A percentile compares a stretch with the other conserved stretches of the same genome.
Evolutionary conservation across 2,329 filamentous ascomycete species (phyloP).

Genomic region (Alternaria postmessia): DNA sequence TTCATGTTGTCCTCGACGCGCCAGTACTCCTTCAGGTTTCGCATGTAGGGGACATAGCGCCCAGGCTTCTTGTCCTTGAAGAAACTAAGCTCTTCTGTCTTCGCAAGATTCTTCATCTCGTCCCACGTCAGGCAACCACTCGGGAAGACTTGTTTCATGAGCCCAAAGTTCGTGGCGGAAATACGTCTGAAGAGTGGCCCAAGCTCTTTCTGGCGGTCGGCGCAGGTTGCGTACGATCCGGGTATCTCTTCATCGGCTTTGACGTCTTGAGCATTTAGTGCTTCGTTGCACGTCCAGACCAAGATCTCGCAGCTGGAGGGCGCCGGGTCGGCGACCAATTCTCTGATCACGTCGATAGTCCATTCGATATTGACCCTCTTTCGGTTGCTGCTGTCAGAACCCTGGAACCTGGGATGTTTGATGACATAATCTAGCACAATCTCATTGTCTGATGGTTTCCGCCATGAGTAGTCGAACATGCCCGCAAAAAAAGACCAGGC

Average conservation of each 20-base stretch:
- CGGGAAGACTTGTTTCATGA: not conserved
- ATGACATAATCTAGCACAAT: not conserved
- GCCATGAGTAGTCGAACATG: not conserved
- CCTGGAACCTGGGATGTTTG: not conserved
- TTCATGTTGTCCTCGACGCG: not conserved
- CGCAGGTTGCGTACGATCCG: not conserved
- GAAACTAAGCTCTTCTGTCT: not conserved
- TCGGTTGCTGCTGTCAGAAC: not conserved
- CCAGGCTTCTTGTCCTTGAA: not conserved
- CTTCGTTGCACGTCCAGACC: not conserved
- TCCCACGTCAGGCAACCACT: conserved; percentile 1
- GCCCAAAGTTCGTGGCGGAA: not conserved
- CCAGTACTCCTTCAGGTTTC: not conserved
- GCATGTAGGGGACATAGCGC: not conserved
- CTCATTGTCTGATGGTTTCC: not conserved
- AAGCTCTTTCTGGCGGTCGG: not conserved
- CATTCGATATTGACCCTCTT: not conserved
- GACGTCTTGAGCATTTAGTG: not conserved
- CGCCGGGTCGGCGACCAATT: not conserved
- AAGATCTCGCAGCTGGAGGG: not conserved
- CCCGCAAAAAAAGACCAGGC: not conserved
- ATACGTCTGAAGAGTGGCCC: not conserved
- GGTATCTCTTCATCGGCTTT: not conserved
- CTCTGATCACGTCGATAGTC: not conserved
- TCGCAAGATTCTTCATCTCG: not conserved